These are phyloP conservation scores for Sanguinoderma infundibulare DNA, from an alignment of 1,284 basidiomycete genomes.

Conservation along the genomic window DNA sequence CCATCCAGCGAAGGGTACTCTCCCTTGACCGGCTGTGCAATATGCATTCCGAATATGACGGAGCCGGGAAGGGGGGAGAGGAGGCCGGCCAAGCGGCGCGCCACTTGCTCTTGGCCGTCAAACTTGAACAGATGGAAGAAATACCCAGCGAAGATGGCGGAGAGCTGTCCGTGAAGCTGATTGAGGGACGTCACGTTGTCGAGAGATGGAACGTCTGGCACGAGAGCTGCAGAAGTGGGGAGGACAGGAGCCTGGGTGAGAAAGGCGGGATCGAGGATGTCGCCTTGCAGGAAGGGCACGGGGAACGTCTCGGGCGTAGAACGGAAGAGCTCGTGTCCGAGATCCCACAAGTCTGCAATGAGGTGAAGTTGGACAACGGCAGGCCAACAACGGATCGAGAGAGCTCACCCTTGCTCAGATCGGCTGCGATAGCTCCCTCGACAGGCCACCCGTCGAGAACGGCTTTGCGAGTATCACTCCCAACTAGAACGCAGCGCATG, in stretches of 20 bases:
- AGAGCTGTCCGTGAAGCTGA: conserved; percentile 44
- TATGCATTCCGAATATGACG: conserved; percentile 39
- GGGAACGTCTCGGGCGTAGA: conserved; percentile 41
- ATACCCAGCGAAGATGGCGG: conserved; percentile 46
- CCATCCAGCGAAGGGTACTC: conserved; percentile 17
- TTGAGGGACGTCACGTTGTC: conserved; percentile 39
- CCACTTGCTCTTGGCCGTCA: conserved; percentile 43
- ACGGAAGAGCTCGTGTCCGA: conserved; percentile 36
- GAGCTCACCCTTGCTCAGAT: conserved; percentile 34
- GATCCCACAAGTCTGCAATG: conserved; percentile 30
- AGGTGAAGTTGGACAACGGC: conserved; percentile 18
- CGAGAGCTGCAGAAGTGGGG: conserved; percentile 27
- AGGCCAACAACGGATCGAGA: conserved; percentile 23
- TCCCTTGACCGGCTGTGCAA: not conserved
- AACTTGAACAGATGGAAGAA: conserved; percentile 55
- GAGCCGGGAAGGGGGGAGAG: conserved; percentile 38
- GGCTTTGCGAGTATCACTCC: conserved; percentile 45
- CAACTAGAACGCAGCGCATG: no score
- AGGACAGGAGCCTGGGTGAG: conserved; percentile 33
- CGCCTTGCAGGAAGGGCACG: conserved; percentile 45
- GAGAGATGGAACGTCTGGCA: conserved; percentile 33
- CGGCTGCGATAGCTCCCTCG: conserved; percentile 37
- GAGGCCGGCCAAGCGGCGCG: conserved; percentile 41
- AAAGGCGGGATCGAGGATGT: conserved; percentile 42
- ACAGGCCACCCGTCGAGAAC: conserved; percentile 43